Percentiles rank a stretch among this genome's conserved stretches.
Evolutionary conservation across 2,329 filamentous ascomycete genomes (phyloP).

Genomic region (Celoporthe dispersa): DNA sequence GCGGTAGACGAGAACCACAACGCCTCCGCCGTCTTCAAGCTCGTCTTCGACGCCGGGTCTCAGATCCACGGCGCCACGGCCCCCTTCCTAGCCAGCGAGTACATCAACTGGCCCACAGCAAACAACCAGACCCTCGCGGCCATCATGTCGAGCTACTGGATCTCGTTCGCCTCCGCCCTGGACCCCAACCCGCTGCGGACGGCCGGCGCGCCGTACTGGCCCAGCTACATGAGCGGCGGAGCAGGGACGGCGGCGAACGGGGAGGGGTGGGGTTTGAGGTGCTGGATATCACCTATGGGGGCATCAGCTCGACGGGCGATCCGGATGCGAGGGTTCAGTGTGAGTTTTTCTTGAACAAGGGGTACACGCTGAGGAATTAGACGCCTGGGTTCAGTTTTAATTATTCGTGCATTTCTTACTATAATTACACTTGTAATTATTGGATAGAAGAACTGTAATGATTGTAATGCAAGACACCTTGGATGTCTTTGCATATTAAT

Average conservation of each 20-base stretch:
- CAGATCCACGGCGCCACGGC: conserved; percentile 38
- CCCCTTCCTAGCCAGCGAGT: conserved; percentile 45
- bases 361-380: conserved; percentile 23
- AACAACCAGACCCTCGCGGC: conserved; percentile 49
- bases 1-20: conserved; percentile 47
- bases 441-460: neutral
- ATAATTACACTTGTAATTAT: neutral
- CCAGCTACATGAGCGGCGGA: conserved; percentile 19
- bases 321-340: conserved; percentile 23
- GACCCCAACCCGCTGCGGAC: conserved; percentile 47
- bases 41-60: conserved; percentile 40
- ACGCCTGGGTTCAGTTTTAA: neutral
- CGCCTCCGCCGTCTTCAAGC: conserved; percentile 48
- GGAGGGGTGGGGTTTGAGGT: conserved; percentile 20
- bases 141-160: conserved; percentile 53
- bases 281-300: conserved; percentile 16
- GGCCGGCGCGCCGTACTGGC: conserved; percentile 46
- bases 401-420: neutral
- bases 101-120: conserved; percentile 29
- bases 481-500: too few relatives aligned
- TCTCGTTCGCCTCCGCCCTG: conserved; percentile 51
- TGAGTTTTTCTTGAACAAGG: conserved; percentile 22
- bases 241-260: conserved; percentile 11
- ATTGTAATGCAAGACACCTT: too few relatives aligned
- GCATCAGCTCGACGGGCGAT: conserved; percentile 5